Percentiles rank a stretch among this genome's conserved stretches.
phyloP scores from a whole-genome alignment of 2,329 filamentous ascomycete genomes.

The Penicillium sclerotigenum region DNA sequence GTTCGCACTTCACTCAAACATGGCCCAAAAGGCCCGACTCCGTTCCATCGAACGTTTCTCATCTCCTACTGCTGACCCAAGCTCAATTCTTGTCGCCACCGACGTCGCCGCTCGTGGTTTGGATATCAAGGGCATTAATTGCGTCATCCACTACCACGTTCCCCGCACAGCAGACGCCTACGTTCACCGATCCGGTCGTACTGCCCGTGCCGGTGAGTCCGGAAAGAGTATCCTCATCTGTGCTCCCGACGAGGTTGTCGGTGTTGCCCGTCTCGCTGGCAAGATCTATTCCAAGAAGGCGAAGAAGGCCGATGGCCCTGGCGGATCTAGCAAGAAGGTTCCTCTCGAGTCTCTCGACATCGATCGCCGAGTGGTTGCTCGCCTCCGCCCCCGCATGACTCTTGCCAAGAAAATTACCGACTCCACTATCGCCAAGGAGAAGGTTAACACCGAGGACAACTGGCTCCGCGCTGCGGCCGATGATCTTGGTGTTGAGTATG shows the following conservation, averaged over 20 bases:
- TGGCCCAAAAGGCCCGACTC: constrained; percentile 94
- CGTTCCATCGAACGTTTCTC: constrained; percentile 88
- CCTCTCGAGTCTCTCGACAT: constrained; percentile 72
- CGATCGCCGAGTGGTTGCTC: constrained; percentile 72
- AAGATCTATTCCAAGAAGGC: constrained; percentile 73
- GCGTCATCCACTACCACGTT: constrained; percentile 93
- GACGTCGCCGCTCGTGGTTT: constrained; percentile 94
- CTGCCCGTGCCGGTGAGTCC: constrained; percentile 73
- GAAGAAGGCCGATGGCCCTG: constrained; percentile 43
- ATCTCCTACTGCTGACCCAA: constrained; percentile 51
- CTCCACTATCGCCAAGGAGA: constrained; percentile 78
- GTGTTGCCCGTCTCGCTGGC: constrained; percentile 75
- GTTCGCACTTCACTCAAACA: constrained; percentile 81
- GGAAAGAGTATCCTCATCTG: constrained; percentile 87
- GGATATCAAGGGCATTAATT: constrained; percentile 84
- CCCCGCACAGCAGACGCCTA: constrained; percentile 89
- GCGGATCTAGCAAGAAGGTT: constrained; percentile 53
- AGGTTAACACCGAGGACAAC: constrained; percentile 75
- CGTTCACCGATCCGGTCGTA: constrained; percentile 91
- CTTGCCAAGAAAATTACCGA: constrained; percentile 88
- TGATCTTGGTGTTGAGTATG: constrained; percentile 90
- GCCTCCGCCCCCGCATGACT: constrained; percentile 71
- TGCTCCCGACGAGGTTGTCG: constrained; percentile 82
- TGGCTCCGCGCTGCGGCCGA: constrained; percentile 83
- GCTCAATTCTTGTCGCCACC: constrained; percentile 78